Base-by-base conservation (phyloP, 306 rosid species). In the Ochetophila trinervis region DNA sequence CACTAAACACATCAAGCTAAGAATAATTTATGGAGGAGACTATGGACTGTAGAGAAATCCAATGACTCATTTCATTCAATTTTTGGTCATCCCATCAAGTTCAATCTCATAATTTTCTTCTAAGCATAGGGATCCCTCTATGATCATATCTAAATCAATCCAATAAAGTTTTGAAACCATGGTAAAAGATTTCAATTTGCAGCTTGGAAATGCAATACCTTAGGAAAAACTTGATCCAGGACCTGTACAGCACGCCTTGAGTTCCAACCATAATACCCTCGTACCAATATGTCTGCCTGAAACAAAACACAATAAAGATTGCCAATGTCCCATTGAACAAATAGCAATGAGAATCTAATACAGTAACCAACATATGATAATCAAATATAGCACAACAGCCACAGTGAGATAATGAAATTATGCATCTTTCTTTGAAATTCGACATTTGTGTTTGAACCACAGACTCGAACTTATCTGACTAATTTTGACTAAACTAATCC, bases 251-350 rank as follows among this genome's bases (percentile, higher is more conserved):
- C 98, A 51, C 97, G 95, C 19, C 87, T 72, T 14, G 98, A 93
- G 67, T 93, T 93, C 97, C 98, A 93, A 50, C 98, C 88, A 32
- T 63, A 82, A 82, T 93, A 93, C 42, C 98, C 98, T 61, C 98
- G 82, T 60, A 83, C 20, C 77, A 84, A 6, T 69, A 93, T 74
- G 78, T 93, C 98, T 14, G 95, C 98, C 98, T 93, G 67, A 76
- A 88, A 50, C 11, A 24, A 27, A 76, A 68, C 47, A 47, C 57
- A 60, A 64, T 32, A 61, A 57, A 53, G 58, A 18, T 57, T 53
- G 11, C 32, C 67, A 61, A 6, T 12, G 5, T 47, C 51, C 61
- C 57, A 70, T 63, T 21, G 34, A 5, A 5, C 53, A 37, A 30
- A 20, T 27, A 22, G 45, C 5, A 51, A n/a, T 13, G 53, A 16